phyloP scores from a whole-genome alignment of 2,329 filamentous ascomycete genomes.

The Dactylonectria macrodidyma region DNA sequence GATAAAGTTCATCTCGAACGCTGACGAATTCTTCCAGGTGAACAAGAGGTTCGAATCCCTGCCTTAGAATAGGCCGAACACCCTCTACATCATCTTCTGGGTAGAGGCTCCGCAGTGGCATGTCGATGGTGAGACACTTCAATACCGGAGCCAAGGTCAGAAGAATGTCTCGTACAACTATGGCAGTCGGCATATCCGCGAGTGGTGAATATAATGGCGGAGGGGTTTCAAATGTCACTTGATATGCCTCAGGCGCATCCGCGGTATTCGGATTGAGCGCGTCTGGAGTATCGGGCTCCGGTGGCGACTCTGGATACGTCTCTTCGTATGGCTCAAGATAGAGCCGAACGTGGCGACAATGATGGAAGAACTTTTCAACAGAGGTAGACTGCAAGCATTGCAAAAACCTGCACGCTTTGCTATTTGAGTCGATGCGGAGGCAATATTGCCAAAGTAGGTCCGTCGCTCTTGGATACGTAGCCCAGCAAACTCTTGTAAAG shows the following conservation, averaged over 20 bases:
- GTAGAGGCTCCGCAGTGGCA: constrained; percentile 35
- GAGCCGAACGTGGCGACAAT: background rate
- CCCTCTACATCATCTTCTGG: constrained; percentile 9
- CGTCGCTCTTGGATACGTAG: constrained; percentile 9
- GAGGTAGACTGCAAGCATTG: background rate
- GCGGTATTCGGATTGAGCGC: background rate
- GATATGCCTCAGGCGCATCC: background rate
- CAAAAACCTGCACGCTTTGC: constrained; percentile 7
- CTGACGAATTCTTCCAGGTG: constrained; percentile 46
- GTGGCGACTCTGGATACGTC: too few species aligned
- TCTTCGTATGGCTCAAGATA: background rate
- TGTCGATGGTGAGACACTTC: constrained; percentile 37
- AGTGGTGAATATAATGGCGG: constrained; percentile 4
- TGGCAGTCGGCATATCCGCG: constrained; percentile 9
- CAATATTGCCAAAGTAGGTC: constrained; percentile 31
- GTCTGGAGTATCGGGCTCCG: too few species aligned
- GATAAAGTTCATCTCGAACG: constrained; percentile 38
- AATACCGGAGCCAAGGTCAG: constrained; percentile 30
- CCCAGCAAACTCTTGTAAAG: constrained; percentile 30
- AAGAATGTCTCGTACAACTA: constrained; percentile 21
- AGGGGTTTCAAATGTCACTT: background rate
- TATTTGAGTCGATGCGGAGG: constrained; percentile 27
- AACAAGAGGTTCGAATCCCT: constrained; percentile 35
- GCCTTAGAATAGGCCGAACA: constrained; percentile 28
- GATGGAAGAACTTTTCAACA: constrained; percentile 5